These are phyloP conservation scores for Ambrosia artemisiifolia DNA, from an alignment of 129 eudicot species.

Conservation along the genomic window DNA sequence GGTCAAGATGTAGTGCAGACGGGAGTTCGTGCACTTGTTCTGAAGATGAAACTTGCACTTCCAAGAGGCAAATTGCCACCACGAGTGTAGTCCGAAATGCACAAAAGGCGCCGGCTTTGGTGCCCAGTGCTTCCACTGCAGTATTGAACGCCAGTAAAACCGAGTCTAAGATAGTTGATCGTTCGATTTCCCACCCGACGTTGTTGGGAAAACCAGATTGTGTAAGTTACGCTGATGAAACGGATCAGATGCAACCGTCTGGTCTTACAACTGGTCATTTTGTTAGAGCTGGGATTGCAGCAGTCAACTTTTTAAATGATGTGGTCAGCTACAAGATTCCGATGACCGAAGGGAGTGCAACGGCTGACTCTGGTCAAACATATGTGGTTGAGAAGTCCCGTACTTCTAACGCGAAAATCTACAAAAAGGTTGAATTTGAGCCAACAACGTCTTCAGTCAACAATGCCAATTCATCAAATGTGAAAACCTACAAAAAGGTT, in stretches of 20 bases:
- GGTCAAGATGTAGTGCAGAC: slow-evolving; percentile 82
- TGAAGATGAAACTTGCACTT: slow-evolving; percentile 79
- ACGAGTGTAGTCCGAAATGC: slow-evolving; percentile 33
- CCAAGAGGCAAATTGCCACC: slow-evolving; percentile 50
- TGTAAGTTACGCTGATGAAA: slow-evolving; percentile 56
- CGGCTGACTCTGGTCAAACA: slow-evolving; percentile 37
- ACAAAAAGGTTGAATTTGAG: slow-evolving; percentile 40
- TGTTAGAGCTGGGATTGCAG: slow-evolving; percentile 92
- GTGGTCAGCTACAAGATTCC: slow-evolving; percentile 79
- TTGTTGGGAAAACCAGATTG: slow-evolving; percentile 32
- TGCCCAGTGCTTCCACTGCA: slow-evolving; percentile 40
- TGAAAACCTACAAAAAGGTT: slow-evolving; percentile 40
- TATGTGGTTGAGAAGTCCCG: slow-evolving; percentile 50
- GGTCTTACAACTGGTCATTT: slow-evolving; percentile 65
- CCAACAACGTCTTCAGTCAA: slow-evolving; percentile 32
- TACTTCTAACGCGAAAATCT: slow-evolving; percentile 39
- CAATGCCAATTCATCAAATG: slow-evolving; percentile 35
- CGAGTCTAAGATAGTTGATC: slow-evolving; percentile 29
- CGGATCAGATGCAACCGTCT: slow-evolving; percentile 41
- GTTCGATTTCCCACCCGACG: slow-evolving; percentile 32
- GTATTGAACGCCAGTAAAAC: slow-evolving; percentile 31
- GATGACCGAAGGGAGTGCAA: slow-evolving; percentile 53
- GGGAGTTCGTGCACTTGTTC: slow-evolving; percentile 91
- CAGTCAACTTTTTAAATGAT: slow-evolving; percentile 71
- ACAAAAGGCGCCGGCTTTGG: slow-evolving; percentile 44